Conservation (phyloP, 306 rosid species). For the Cicer judaicum region DNA sequence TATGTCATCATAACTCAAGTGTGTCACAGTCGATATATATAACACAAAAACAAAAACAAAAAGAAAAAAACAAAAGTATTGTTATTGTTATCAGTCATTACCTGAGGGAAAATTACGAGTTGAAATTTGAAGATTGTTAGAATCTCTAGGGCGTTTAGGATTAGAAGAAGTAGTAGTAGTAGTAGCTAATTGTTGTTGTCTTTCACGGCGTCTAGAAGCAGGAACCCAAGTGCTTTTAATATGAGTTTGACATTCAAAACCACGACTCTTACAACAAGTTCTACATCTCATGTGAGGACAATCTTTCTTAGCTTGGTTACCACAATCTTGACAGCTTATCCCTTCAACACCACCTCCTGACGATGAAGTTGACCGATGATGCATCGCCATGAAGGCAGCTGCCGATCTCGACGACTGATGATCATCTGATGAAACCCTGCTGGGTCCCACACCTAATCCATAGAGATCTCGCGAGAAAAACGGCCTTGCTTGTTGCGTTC, state of each 20-base stretch:
- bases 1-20: background rate
- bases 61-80: constrained; percentile 12
- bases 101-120: constrained; percentile 57
- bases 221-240: constrained; percentile 95
- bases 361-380: constrained; percentile 12
- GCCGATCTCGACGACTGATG: constrained; percentile 63
- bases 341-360: constrained; percentile 50
- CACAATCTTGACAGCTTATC: constrained; percentile 91
- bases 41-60: background rate
- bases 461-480: constrained; percentile 79
- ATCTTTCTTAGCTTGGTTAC: constrained; percentile 95
- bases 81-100: background rate
- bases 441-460: constrained; percentile 71
- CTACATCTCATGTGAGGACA: constrained; percentile 88
- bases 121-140: constrained; percentile 51
- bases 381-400: background rate
- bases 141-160: constrained; percentile 29
- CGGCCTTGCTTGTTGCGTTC: constrained; percentile 34
- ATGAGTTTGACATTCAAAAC: constrained; percentile 84
- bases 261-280: constrained; percentile 96
- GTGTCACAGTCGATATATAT: background rate
- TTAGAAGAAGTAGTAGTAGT: background rate
- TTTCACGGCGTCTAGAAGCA: constrained; percentile 79
- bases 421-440: constrained; percentile 64
- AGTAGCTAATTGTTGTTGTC: constrained; percentile 56